phyloP scores from a whole-genome alignment of 352 stramenopile genomes.

The Pythium brachiatum region DNA sequence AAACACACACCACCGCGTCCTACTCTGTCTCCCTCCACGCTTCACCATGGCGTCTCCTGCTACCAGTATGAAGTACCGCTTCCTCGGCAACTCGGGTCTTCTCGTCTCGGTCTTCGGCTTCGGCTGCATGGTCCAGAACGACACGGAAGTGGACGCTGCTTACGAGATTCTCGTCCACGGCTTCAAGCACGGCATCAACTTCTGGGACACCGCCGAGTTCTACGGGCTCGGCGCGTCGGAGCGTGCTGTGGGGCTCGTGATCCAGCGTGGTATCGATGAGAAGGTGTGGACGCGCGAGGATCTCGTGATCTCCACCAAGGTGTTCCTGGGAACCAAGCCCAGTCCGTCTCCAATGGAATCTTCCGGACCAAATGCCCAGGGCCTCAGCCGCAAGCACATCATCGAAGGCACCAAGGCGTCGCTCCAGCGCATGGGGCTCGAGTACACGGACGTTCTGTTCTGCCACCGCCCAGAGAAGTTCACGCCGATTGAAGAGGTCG shows the following conservation, averaged over 20 bases:
- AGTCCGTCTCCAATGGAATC: not conserved
- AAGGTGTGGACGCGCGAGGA: not conserved
- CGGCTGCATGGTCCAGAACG: not conserved
- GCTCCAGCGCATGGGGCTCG: not conserved
- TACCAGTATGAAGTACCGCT: not conserved
- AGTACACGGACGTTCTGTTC: not conserved
- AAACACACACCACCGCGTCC: no score
- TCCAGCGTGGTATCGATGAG: not conserved
- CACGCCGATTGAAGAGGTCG: not conserved
- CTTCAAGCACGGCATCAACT: constrained; percentile 1
- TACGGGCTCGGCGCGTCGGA: not conserved
- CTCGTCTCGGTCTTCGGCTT: not conserved
- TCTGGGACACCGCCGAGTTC: not conserved
- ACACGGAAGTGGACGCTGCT: not conserved
- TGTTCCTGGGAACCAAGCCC: not conserved
- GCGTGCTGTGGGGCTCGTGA: not conserved
- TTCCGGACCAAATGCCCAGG: not conserved
- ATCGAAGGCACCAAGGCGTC: not conserved
- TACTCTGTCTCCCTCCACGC: no score
- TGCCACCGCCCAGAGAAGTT: not conserved
- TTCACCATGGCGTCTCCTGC: not conserved
- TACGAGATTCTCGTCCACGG: constrained; percentile 1
- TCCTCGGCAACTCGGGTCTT: not conserved
- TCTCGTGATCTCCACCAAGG: not conserved
- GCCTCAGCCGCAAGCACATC: constrained; percentile 2